Evolutionary conservation across 805 yeast species (phyloP), one percentile per base, ranked within the genome.

Genomic region (Scheffersomyces coipomensis): DNA sequence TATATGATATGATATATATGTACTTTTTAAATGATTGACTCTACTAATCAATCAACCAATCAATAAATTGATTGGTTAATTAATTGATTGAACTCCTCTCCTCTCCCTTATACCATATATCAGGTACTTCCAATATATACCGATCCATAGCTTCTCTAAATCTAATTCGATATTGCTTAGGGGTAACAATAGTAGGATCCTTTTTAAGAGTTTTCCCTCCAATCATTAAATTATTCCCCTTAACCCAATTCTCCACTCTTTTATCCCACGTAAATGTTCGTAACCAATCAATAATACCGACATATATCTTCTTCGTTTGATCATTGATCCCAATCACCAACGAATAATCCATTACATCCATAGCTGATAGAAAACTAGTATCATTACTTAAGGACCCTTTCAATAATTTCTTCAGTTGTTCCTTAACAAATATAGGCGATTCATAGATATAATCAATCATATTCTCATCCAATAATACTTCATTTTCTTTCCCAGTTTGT

Each of bases 321-420:
- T 69, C 73, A 56, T 93, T 96, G 29, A 93, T 87, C 0, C 98
- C 99, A 43, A 93, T 83, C 8, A 93, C 96, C 47, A 93, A 69
- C 0, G 98, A 91, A 56, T 93, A 93, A 60, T 93, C 99, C 99
- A 93, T 93, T 5, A 93, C 98, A 56, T 93, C 95, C 96, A 93
- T 88, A 53, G 95, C 93, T 3, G 96, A 89, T 38, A 93, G 66
- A 58, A 93, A 95, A 12, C 93, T 68, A 0, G 98, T 93, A 53
- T 93, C 99, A 55, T 95, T 93, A 85, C 95, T 93, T 21, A 93
- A 64, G 0, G 97, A 90, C 0, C 97, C 91, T 34, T 96, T 68
- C 35, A 93, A 61, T 27, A 89, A 64, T 51, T 86, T 83, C 56
- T 93, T 93, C 56, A 89, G 91, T 51, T 89, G 90, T 52, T 91